Evolutionary conservation across 495 filamentous ascomycete genomes (phyloP), one percentile per base, ranked within the genome.

Genomic region (Talaromyces adpressus): DNA sequence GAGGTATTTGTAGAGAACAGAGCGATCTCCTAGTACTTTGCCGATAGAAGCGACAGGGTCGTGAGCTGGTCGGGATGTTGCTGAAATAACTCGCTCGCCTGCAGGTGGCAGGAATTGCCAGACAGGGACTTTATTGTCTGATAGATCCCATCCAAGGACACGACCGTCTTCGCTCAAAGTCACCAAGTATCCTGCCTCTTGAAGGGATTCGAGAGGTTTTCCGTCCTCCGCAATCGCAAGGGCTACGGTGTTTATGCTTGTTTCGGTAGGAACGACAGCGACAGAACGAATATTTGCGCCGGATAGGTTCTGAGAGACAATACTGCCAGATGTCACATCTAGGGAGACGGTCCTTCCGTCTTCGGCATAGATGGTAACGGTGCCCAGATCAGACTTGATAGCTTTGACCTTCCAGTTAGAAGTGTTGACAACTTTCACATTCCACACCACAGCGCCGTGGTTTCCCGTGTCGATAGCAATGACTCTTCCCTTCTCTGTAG

Each of bases 41-140:
- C 95, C 94, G 62, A 99, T 97, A 0, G 94, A 97, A 9, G 95
- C 93, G 51, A 97, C 87, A 3, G 91, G 91, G 64, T 98, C 93
- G 66, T 94, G 88, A 6, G 81, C 67, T 14, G 91, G 87, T 32
- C 90, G 82, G 27, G 86, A 75, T 14, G 84, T 86, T 30, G 93
- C 81, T 36, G 79, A 76, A 45, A 86, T 75, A 59, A 97, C 85
- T 63, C 78, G 80, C 74, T 97, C 85, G 54, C 85, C 85, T 0
- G 78, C 62, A 2, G 83, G 81, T 41, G 91, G 86, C 7, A 82
- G 71, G 75, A 98, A 98, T 29, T 77, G 81, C 94, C 95, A 99
- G 0, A 84, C 78, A 0, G 83, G 73, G 12, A 79, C 73, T 52
- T 81, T 75, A 32, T 82, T 77, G 49, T 79, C 70, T 4, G 73